These are phyloP conservation scores for Exophiala oligosperma DNA, from an alignment of 2,329 filamentous ascomycete genomes.

Conservation along the genomic window DNA sequence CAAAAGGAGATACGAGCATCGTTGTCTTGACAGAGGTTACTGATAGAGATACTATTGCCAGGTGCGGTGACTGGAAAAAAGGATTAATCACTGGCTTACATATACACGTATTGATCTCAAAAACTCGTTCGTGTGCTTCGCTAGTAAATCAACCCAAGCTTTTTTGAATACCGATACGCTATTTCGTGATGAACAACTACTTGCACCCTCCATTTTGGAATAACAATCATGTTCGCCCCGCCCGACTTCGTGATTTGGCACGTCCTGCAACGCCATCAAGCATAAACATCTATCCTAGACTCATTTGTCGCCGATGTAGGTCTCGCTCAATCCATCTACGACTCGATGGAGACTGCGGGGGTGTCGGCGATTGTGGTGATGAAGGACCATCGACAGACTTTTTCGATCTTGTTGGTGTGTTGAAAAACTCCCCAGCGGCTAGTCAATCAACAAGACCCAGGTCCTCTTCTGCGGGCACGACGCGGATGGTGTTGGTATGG, in stretches of 20 bases:
- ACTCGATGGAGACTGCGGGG: neutral
- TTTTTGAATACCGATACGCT: neutral
- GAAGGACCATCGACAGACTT: slow-evolving; percentile 15
- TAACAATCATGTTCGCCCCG: neutral
- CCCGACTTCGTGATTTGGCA: neutral
- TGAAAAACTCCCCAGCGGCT: slow-evolving; percentile 20
- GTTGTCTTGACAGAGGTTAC: no score
- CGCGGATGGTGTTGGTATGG: slow-evolving; percentile 64
- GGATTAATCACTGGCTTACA: no score
- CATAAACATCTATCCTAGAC: neutral
- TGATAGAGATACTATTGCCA: no score
- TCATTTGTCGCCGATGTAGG: neutral
- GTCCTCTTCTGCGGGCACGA: slow-evolving; percentile 48
- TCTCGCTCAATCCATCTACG: neutral
- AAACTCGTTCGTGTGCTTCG: no score
- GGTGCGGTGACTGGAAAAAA: no score
- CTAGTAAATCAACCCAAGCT: neutral
- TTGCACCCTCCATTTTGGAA: neutral
- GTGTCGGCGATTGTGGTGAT: slow-evolving; percentile 10
- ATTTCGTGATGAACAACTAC: neutral
- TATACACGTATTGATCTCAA: no score
- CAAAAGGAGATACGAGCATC: no score
- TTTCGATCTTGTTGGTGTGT: slow-evolving; percentile 13
- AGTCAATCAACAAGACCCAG: slow-evolving; percentile 32
- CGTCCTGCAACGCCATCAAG: no score